phyloP scores from a whole-genome alignment of 2,329 filamentous ascomycete species.

The Fusarium scirpi region DNA sequence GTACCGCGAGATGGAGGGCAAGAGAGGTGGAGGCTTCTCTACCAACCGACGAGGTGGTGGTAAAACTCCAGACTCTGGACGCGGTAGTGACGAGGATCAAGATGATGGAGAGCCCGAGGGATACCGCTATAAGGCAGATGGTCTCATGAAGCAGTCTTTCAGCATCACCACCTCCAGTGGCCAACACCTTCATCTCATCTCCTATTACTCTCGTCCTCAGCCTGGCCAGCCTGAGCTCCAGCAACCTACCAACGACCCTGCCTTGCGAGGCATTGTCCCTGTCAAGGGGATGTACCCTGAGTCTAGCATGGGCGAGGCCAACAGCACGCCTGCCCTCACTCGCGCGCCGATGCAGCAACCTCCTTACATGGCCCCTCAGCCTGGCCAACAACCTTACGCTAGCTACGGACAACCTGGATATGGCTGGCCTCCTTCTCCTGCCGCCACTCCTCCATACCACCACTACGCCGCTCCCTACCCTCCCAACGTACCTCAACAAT shows the following conservation, averaged over 20 bases:
- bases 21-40: conserved; percentile 83
- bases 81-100: conserved; percentile 86
- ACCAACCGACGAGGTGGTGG: conserved; percentile 68
- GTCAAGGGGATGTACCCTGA: conserved; percentile 97
- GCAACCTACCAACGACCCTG: conserved; percentile 84
- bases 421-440: conserved; percentile 67
- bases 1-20: conserved; percentile 99
- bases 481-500: conserved; percentile 45
- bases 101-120: conserved; percentile 88
- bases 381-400: conserved; percentile 51
- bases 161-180: conserved; percentile 92
- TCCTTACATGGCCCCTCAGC: conserved; percentile 55
- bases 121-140: conserved; percentile 94
- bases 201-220: conserved; percentile 89
- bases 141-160: conserved; percentile 99
- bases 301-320: conserved; percentile 88
- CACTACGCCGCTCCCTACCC: conserved; percentile 59
- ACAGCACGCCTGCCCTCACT: conserved; percentile 83
- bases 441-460: conserved; percentile 65
- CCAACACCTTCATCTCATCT: conserved; percentile 96
- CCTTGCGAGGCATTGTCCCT: conserved; percentile 84
- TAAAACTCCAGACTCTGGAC: conserved; percentile 86
- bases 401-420: conserved; percentile 60
- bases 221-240: conserved; percentile 78
- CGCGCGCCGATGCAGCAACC: conserved; percentile 73